phyloP scores from a whole-genome alignment of 2,329 filamentous ascomycete genomes.

The Colletotrichum sp. region DNA sequence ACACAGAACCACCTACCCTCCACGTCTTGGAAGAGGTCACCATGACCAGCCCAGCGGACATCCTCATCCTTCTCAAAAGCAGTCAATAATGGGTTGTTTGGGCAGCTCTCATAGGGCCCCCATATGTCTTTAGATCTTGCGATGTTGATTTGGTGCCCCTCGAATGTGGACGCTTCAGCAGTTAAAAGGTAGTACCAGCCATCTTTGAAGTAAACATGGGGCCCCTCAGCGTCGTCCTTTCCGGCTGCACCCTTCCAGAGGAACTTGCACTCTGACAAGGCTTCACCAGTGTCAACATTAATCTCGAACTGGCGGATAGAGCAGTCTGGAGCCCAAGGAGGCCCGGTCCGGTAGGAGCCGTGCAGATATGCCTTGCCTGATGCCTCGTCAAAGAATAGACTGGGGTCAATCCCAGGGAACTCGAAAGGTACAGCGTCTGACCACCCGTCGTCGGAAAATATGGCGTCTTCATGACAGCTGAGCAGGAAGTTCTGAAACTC shows the following conservation, averaged over 20 bases:
- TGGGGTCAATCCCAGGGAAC: not conserved
- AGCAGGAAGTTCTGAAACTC: not conserved
- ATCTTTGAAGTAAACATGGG: slow-evolving; percentile 30
- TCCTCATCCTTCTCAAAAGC: not conserved
- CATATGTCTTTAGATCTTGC: slow-evolving; percentile 25
- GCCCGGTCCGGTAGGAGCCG: not conserved
- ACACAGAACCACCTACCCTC: not conserved
- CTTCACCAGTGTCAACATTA: slow-evolving; percentile 24
- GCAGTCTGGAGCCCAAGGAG: not conserved
- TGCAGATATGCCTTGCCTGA: not conserved
- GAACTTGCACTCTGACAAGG: slow-evolving; percentile 21
- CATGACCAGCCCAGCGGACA: not conserved
- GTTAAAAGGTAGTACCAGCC: slow-evolving; percentile 43
- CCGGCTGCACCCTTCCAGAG: not conserved
- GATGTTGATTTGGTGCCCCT: slow-evolving; percentile 27
- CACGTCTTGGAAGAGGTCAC: not conserved
- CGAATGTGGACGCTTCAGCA: slow-evolving; percentile 41
- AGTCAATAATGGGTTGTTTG: not conserved
- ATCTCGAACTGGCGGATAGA: slow-evolving; percentile 24
- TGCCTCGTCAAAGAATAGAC: not conserved
- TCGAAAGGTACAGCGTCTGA: not conserved
- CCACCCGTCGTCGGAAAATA: not conserved
- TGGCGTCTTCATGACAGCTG: not conserved
- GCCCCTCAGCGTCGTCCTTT: slow-evolving; percentile 32
- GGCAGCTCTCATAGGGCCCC: slow-evolving; percentile 9